Conservation (phyloP, 2,329 filamentous ascomycete genomes). For the Colletotrichum phormii region DNA sequence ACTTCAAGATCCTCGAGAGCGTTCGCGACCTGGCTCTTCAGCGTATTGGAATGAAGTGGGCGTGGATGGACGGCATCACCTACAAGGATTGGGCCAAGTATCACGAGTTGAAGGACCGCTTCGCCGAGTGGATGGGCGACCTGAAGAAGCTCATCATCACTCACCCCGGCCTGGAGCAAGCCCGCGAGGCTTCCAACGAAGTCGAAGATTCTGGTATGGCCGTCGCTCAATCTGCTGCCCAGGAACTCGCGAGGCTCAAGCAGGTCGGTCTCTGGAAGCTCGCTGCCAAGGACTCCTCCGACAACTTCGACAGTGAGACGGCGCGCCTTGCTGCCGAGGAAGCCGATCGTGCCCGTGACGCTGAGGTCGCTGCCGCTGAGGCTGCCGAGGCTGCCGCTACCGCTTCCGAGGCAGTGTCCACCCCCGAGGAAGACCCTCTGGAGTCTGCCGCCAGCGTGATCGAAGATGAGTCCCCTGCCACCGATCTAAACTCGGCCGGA, state of each 20-base stretch:
- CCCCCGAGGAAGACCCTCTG: conserved; percentile 36
- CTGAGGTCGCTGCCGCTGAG: conserved; percentile 43
- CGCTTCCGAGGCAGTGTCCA: conserved; percentile 30
- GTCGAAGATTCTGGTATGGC: conserved; percentile 85
- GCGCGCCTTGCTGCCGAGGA: conserved; percentile 68
- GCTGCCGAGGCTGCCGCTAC: conserved; percentile 43
- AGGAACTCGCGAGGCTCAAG: conserved; percentile 84
- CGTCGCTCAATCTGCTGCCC: conserved; percentile 81
- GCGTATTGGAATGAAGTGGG: conserved; percentile 94
- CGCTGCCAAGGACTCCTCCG: conserved; percentile 75
- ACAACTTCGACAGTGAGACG: conserved; percentile 80
- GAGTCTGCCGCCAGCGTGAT: conserved; percentile 34
- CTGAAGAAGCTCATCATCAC: conserved; percentile 81
- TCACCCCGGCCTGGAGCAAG: conserved; percentile 77
- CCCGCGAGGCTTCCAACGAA: conserved; percentile 74
- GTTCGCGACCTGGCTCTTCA: conserved; percentile 88
- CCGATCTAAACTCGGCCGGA: conserved; percentile 9
- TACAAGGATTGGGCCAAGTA: conserved; percentile 99
- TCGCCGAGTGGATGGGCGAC: conserved; percentile 86
- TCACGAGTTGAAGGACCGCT: conserved; percentile 84
- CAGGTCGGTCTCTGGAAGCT: conserved; percentile 89
- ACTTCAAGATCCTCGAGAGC: conserved; percentile 83
- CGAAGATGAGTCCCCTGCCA: conserved; percentile 35
- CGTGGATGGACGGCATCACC: conserved; percentile 93
- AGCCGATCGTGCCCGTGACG: conserved; percentile 47